phyloP scores from a whole-genome alignment of 2,329 filamentous ascomycete genomes.

The Ophiostoma quercus region DNA sequence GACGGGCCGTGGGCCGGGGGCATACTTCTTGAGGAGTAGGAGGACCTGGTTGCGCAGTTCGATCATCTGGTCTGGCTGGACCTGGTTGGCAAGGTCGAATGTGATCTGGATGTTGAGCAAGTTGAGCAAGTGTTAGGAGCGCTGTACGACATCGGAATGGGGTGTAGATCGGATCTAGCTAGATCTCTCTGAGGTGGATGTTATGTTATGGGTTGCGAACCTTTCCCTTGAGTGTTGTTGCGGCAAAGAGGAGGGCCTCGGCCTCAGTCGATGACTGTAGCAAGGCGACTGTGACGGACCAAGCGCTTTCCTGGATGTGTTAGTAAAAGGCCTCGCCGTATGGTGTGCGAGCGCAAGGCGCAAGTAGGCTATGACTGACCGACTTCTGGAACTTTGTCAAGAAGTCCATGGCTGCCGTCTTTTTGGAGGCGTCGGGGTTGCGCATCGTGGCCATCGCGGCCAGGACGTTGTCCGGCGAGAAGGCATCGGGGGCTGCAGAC shows the following conservation, averaged over 20 bases:
- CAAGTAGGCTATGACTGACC: slow-evolving; percentile 50
- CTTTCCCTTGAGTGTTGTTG: slow-evolving; percentile 96
- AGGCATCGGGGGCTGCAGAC: slow-evolving; percentile 48
- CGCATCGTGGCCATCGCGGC: slow-evolving; percentile 89
- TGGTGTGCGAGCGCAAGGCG: not conserved
- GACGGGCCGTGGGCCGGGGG: slow-evolving; percentile 74
- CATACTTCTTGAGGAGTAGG: slow-evolving; percentile 72
- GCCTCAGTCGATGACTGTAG: slow-evolving; percentile 74
- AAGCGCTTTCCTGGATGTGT: slow-evolving; percentile 68
- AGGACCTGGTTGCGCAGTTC: slow-evolving; percentile 80
- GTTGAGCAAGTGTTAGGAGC: slow-evolving; percentile 12
- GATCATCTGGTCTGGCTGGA: slow-evolving; percentile 67
- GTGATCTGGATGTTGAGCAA: slow-evolving; percentile 62
- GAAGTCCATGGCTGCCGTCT: slow-evolving; percentile 77
- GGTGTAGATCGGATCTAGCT: slow-evolving; percentile 6
- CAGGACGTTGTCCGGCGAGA: slow-evolving; percentile 70
- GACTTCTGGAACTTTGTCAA: slow-evolving; percentile 97
- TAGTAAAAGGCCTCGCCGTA: not conserved
- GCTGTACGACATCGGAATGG: slow-evolving; percentile 17
- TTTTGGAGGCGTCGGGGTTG: slow-evolving; percentile 76
- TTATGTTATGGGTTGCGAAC: slow-evolving; percentile 43
- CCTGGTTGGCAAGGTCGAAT: slow-evolving; percentile 83
- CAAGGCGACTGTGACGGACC: slow-evolving; percentile 81
- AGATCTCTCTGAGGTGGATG: slow-evolving; percentile 25
- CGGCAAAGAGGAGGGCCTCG: slow-evolving; percentile 89